Base-by-base conservation (phyloP, 176 grass and related monocot species). In the Lolium multiflorum region DNA sequence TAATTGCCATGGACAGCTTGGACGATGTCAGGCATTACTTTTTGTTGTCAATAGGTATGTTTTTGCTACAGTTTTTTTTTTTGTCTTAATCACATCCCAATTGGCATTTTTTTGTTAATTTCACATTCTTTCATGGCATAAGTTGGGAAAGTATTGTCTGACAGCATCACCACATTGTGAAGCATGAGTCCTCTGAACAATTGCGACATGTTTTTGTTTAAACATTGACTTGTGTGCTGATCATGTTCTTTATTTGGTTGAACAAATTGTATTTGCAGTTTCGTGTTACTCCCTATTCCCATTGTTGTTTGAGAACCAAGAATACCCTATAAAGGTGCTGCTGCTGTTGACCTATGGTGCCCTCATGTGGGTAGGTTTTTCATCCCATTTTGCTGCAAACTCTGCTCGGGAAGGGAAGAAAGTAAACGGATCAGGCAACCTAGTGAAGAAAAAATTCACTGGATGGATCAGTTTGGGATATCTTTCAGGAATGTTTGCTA, bases 261-360 rank as follows among this genome's bases (percentile, higher is more conserved):
- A 81, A 86, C 15, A 82, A 54, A 50, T 28, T 80, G 6, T 87
- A 7, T 83, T 83, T 94, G 86, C 91, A 98, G 93, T 94, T 80
- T 94, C 93, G 22, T 98, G 91, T 76, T 98, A 95, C 78, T 98
- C 93, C 26, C 59, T 95, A 47, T 95, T 98, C 85, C 96, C 93
- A 0, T 79, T 98, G 57, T 54, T 98, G 48, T 98, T 94, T 88
- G 93, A 95, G 76, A 62, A 88, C 9, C 96, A 92, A 89, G 96
- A 98, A 39, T 95, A 95, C 73, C 86, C 76, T 7, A 89, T 94
- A 85, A 98, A 93, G 80, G 74, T 95, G n/a, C 65, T 95, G 66
- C 64, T 97, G 51, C 85, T 98, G n/a, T 70, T 82, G 71, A 84
- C 91, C 62, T 91, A 92, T 7, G 35, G 88, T 9, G 75, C 81